Conservation (phyloP, 1,284 basidiomycete genomes). For the Cryptococcus hybrid region DNA sequence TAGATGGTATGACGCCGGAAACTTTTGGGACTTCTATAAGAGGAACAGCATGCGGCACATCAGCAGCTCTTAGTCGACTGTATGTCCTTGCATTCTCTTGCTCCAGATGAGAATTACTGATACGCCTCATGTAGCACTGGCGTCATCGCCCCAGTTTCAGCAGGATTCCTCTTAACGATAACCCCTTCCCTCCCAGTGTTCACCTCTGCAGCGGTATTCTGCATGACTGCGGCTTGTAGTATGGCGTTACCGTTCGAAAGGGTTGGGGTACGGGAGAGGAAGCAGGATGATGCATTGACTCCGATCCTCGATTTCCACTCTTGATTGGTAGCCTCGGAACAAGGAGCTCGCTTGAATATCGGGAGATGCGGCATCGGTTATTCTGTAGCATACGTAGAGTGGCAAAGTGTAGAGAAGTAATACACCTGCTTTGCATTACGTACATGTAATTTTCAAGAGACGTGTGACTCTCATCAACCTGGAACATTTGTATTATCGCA, state of each 20-base stretch:
- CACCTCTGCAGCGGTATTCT: slow-evolving; percentile 67
- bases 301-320: too few species aligned
- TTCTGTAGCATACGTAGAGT: too few species aligned
- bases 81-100: slow-evolving; percentile 49
- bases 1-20: slow-evolving; percentile 78
- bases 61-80: slow-evolving; percentile 84
- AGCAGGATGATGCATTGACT: slow-evolving; percentile 14
- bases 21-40: slow-evolving; percentile 80
- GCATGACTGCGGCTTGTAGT: slow-evolving; percentile 65
- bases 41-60: slow-evolving; percentile 88
- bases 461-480: too few species aligned
- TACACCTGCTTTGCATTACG: too few species aligned
- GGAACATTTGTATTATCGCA: too few species aligned
- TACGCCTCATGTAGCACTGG: slow-evolving; percentile 62
- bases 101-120: not conserved
- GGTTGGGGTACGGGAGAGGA: slow-evolving; percentile 18
- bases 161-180: slow-evolving; percentile 73
- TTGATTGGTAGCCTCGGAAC: too few species aligned
- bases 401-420: too few species aligned
- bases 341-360: too few species aligned
- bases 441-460: too few species aligned
- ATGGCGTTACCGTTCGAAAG: slow-evolving; percentile 57
- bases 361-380: too few species aligned
- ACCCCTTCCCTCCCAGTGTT: slow-evolving; percentile 75
- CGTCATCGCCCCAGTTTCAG: slow-evolving; percentile 83